Percentiles rank a stretch among this genome's conserved stretches.
phyloP scores from a whole-genome alignment of 306 rosid genomes.

The Lathyrus oleraceus region DNA sequence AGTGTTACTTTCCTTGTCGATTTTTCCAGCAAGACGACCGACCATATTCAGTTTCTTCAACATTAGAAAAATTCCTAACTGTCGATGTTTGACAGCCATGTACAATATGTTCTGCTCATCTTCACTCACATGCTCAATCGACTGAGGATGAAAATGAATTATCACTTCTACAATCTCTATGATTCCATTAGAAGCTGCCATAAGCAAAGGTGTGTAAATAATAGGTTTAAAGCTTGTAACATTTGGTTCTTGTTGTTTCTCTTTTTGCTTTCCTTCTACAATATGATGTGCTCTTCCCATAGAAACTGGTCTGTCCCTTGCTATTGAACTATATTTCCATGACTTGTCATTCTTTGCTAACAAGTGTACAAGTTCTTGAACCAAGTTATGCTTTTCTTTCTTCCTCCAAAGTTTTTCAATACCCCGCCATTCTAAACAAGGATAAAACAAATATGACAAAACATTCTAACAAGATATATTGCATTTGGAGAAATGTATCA shows the following conservation, averaged over 20 bases:
- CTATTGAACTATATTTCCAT: slow-evolving; percentile 22
- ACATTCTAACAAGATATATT: background rate
- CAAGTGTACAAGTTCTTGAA: slow-evolving; percentile 30
- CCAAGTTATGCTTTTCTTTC: slow-evolving; percentile 40
- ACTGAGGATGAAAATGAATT: slow-evolving; percentile 38
- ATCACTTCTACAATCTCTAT: slow-evolving; percentile 47
- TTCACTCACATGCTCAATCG: slow-evolving; percentile 43
- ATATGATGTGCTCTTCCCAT: background rate
- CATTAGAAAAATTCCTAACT: slow-evolving; percentile 20
- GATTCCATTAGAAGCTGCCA: slow-evolving; percentile 49
- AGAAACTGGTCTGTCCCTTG: slow-evolving; percentile 33
- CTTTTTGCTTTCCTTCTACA: background rate
- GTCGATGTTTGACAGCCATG: slow-evolving; percentile 42
- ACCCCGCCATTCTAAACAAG: slow-evolving; percentile 38
- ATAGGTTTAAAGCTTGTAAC: background rate
- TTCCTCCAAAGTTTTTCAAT: slow-evolving; percentile 41
- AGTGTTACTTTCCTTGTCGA: slow-evolving; percentile 39
- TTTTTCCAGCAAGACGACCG: slow-evolving; percentile 35
- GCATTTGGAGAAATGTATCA: slow-evolving; percentile 1
- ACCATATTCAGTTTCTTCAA: slow-evolving; percentile 36
- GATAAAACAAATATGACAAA: background rate
- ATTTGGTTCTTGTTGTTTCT: background rate
- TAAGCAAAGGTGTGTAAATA: slow-evolving; percentile 47
- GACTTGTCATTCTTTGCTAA: slow-evolving; percentile 38
- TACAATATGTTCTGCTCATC: slow-evolving; percentile 42